Evolutionary conservation across 352 stramenopile species (phyloP).

Genomic region (Blastocystis sp.): DNA sequence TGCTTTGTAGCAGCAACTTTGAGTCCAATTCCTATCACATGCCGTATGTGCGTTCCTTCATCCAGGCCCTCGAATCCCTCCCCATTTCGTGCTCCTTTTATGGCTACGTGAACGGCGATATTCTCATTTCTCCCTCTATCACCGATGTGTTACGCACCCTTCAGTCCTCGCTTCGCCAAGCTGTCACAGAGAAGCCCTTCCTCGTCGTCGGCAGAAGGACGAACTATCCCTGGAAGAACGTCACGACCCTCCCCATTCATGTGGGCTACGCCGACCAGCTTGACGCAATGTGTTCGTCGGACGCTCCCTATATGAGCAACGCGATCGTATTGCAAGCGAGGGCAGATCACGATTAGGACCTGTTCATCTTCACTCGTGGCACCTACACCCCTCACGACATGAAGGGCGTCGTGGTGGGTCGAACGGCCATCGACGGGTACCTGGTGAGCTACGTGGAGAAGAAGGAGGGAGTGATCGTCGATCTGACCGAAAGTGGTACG

Average conservation of each 20-base stretch:
- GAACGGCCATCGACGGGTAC: slow-evolving; percentile 44
- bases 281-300: not conserved
- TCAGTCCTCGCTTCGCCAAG: not conserved
- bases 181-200: not conserved
- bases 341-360: slow-evolving; percentile 3
- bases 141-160: not conserved
- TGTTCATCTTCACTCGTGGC: slow-evolving; percentile 44
- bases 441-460: slow-evolving; percentile 50
- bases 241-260: not conserved
- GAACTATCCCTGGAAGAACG: slow-evolving; percentile 52
- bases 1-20: slow-evolving; percentile 12
- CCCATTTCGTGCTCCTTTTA: slow-evolving; percentile 30
- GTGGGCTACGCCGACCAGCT: not conserved
- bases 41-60: slow-evolving; percentile 60
- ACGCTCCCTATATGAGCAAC: slow-evolving; percentile 63
- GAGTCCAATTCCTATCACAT: slow-evolving; percentile 48
- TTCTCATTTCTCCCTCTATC: slow-evolving; percentile 45
- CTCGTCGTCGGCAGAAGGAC: slow-evolving; percentile 35
- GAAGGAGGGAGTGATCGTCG: not conserved
- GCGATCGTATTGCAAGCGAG: not conserved
- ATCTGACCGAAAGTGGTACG: slow-evolving; percentile 33
- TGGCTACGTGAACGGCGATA: slow-evolving; percentile 57
- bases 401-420: slow-evolving; percentile 57
- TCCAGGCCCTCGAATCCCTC: slow-evolving; percentile 16
- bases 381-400: slow-evolving; percentile 7